phyloP scores from a whole-genome alignment of 768 basidiomycete species.

The Scleroderma bovista region DNA sequence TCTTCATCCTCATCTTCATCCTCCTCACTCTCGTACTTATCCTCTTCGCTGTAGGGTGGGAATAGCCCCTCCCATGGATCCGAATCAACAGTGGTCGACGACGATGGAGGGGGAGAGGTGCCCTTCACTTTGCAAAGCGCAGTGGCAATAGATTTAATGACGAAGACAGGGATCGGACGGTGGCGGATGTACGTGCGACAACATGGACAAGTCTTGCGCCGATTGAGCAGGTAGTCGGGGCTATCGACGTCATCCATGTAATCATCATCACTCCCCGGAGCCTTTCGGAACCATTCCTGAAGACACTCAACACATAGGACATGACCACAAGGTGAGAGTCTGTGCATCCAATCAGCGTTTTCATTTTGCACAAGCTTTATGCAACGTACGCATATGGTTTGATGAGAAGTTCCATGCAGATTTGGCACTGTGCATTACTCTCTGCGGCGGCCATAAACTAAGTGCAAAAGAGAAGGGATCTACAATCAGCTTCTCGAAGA shows the following conservation, averaged over 20 bases:
- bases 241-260: slow-evolving; percentile 38
- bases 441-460: slow-evolving; percentile 56
- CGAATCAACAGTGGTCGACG: slow-evolving; percentile 29
- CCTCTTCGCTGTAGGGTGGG: slow-evolving; percentile 36
- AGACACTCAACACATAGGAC: slow-evolving; percentile 69
- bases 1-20: slow-evolving; percentile 25
- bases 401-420: slow-evolving; percentile 65
- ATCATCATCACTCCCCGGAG: slow-evolving; percentile 46
- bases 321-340: slow-evolving; percentile 73
- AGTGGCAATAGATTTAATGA: slow-evolving; percentile 55
- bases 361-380: not conserved
- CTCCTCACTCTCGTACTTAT: slow-evolving; percentile 19
- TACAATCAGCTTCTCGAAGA: not conserved
- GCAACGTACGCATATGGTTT: slow-evolving; percentile 61
- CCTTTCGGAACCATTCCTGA: slow-evolving; percentile 73
- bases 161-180: slow-evolving; percentile 63
- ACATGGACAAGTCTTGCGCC: slow-evolving; percentile 68
- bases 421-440: slow-evolving; percentile 61
- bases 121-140: slow-evolving; percentile 44
- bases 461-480: not conserved
- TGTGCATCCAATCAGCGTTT: slow-evolving; percentile 17
- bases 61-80: slow-evolving; percentile 77
- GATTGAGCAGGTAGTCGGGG: slow-evolving; percentile 44
- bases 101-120: slow-evolving; percentile 10
- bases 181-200: slow-evolving; percentile 54